Percentiles rank a stretch among this genome's conserved stretches.
phyloP scores from a whole-genome alignment of 2,329 filamentous ascomycete species.

The Ilyonectria destructans region DNA sequence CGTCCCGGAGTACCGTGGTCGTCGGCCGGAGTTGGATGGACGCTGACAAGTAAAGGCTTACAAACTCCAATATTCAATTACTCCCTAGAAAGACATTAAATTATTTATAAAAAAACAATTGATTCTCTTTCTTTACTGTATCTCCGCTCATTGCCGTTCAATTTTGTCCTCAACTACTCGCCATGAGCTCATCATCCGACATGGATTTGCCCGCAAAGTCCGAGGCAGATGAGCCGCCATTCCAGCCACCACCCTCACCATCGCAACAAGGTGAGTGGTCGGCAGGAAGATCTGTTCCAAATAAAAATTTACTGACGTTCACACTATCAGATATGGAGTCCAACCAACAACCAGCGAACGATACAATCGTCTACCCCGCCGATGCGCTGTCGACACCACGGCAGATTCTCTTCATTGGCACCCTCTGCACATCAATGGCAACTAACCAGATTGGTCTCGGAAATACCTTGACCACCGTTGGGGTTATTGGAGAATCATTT shows the following conservation, averaged over 20 bases:
- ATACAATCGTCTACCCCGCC: slow-evolving; percentile 12
- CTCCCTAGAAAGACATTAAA: background rate
- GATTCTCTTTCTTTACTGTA: background rate
- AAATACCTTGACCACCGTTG: slow-evolving; percentile 17
- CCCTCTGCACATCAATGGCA: slow-evolving; percentile 30
- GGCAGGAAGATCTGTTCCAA: no score
- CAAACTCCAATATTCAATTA: background rate
- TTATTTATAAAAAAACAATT: background rate
- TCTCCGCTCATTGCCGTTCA: background rate
- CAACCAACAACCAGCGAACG: background rate
- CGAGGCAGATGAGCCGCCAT: background rate
- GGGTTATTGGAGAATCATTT: slow-evolving; percentile 20
- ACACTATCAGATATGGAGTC: slow-evolving; percentile 19
- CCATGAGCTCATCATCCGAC: background rate
- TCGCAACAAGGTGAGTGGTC: background rate
- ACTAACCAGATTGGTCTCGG: slow-evolving; percentile 21
- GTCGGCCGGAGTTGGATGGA: background rate
- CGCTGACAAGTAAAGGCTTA: background rate
- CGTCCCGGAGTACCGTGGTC: background rate
- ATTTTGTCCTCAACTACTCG: background rate
- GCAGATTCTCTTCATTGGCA: slow-evolving; percentile 29
- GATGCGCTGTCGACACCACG: slow-evolving; percentile 20
- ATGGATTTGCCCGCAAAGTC: background rate
- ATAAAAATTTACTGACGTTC: background rate
- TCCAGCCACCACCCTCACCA: background rate